Base-by-base conservation (phyloP, 2,329 filamentous ascomycete species). In the Aspergillus felis region DNA sequence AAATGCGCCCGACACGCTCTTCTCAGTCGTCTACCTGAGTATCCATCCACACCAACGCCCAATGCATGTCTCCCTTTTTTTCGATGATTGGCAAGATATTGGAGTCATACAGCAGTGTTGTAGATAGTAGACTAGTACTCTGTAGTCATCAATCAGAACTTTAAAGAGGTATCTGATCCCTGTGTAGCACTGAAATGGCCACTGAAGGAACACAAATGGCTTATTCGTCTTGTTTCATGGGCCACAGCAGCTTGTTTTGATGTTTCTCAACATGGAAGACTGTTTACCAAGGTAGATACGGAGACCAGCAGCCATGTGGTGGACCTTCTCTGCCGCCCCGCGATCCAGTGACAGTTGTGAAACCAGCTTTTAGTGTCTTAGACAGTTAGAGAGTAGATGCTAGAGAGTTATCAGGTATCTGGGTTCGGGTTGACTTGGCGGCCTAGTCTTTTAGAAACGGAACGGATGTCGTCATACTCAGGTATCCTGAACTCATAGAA, bases 231-330 rank as follows among this genome's bases (percentile, higher is more conserved):
- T 47, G 44, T 47, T 47, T 47, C 10, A 12, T 46, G 42, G 20
- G 38, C 14, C 24, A 32, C 48, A 28, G 29, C 54, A 24, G 22
- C 17, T 35, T 64, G 59, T 64, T 64, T 63, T 56, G 61, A 57
- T 60, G 51, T 64, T 63, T 50, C 62, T 63, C 53, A 54, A 60
- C 61, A 47, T 35, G 59, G 62, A 59, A 63, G 50, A 25, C 28
- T 29, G 60, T 47, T 64, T 32, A 32, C 29, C 12, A 32, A 32
- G 29, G 58, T 64, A 61, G 61, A 64, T 61, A 22, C 2, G 25
- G 3, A 25, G 3, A 25, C 24, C 24, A n/a, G 8, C 25, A n/a
- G 49, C 42, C 32, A 49, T 51, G 46, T 54, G 35, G 25, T 48
- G 49, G 35, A 44, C 29, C 29, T 47, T 47, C 53, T 60, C 54